Evolutionary conservation across 2,329 filamentous ascomycete genomes (phyloP).

Genomic region (Scortechinia acanthostroma): DNA sequence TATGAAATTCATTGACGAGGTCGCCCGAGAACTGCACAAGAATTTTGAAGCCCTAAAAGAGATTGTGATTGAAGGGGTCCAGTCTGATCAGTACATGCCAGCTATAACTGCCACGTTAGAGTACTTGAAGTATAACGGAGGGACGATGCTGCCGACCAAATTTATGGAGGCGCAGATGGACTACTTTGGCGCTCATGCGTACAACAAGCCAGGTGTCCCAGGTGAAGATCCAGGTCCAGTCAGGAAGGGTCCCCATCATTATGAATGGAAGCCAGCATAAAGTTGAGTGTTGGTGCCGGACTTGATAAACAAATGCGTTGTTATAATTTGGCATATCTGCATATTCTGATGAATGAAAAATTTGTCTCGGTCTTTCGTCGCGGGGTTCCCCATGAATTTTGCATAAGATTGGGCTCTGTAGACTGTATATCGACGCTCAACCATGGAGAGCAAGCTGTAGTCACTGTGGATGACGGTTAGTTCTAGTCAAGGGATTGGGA

Average conservation of each 20-base stretch:
- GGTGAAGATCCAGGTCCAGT: slow-evolving; percentile 40
- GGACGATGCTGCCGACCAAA: slow-evolving; percentile 52
- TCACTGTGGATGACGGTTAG: too few species aligned
- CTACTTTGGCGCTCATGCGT: slow-evolving; percentile 64
- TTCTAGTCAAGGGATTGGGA: too few species aligned
- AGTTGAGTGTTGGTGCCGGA: too few species aligned
- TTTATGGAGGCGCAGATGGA: slow-evolving; percentile 69
- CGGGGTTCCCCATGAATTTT: too few species aligned
- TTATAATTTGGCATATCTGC: too few species aligned
- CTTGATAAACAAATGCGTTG: too few species aligned
- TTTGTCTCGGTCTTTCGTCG: too few species aligned
- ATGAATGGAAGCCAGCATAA: slow-evolving; percentile 45
- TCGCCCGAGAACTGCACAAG: slow-evolving; percentile 43
- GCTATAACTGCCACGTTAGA: slow-evolving; percentile 55
- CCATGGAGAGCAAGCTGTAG: too few species aligned
- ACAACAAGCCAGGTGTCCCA: slow-evolving; percentile 35
- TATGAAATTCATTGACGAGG: slow-evolving; percentile 29
- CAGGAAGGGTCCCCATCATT: slow-evolving; percentile 50
- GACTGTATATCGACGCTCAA: too few species aligned
- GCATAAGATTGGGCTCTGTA: too few species aligned
- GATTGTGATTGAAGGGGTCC: slow-evolving; percentile 42
- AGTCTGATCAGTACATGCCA: slow-evolving; percentile 52
- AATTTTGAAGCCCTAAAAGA: slow-evolving; percentile 42
- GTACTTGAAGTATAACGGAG: slow-evolving; percentile 57
- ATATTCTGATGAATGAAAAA: too few species aligned